These are phyloP conservation scores for Babesia bigemina DNA, from an alignment of 169 alveolate genomes.

Conservation along the genomic window DNA sequence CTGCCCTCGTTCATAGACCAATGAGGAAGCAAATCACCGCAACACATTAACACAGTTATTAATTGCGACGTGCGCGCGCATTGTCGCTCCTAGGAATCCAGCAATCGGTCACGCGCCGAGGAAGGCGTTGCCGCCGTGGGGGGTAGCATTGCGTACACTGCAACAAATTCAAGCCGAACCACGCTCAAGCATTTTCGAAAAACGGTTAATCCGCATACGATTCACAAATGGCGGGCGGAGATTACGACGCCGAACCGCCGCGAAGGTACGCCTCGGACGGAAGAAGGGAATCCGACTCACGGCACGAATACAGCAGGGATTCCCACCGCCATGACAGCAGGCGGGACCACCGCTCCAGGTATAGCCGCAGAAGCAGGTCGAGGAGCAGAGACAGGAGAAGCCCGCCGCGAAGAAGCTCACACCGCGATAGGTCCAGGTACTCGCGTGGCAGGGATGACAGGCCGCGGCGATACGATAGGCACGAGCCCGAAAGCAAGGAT, in stretches of 20 bases:
- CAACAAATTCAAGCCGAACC: too few species aligned
- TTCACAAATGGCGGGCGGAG: neutral
- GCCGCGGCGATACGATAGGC: neutral
- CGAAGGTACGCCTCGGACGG: conserved; percentile 16
- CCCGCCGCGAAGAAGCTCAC: neutral
- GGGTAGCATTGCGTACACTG: neutral
- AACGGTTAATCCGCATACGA: too few species aligned
- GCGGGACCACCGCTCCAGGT: neutral
- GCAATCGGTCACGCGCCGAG: neutral
- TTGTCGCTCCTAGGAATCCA: too few species aligned
- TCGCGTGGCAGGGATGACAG: conserved; percentile 19
- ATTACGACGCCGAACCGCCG: neutral
- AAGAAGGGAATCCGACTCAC: conserved; percentile 30
- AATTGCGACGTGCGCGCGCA: too few species aligned
- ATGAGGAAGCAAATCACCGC: neutral
- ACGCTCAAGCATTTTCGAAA: too few species aligned
- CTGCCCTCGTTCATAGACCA: conserved; percentile 53
- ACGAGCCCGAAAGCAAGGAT: conserved; percentile 2
- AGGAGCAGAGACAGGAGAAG: conserved; percentile 31
- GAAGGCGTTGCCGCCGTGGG: neutral
- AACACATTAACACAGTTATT: neutral
- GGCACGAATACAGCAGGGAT: conserved; percentile 34
- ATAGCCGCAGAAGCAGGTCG: conserved; percentile 24
- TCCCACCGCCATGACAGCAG: neutral
- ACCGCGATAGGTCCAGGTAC: conserved; percentile 15